Conservation (phyloP, 805 yeast genomes). For the Yamadazyma philogaea region DNA sequence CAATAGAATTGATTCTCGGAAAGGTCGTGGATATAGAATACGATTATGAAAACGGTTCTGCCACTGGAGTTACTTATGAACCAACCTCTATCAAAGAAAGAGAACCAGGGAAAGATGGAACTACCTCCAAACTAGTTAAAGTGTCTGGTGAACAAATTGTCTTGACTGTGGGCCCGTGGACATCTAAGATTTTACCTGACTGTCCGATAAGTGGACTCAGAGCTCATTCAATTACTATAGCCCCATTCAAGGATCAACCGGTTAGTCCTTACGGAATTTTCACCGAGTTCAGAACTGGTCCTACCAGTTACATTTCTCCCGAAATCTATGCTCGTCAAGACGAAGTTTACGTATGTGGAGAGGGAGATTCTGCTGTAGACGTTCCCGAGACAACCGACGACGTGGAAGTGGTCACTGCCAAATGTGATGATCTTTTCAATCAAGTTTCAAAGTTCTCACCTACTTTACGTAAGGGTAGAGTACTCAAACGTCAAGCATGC, state of each 20-base stretch:
- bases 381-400: slow-evolving; percentile 94
- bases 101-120: slow-evolving; percentile 18
- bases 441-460: slow-evolving; percentile 76
- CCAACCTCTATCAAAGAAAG: slow-evolving; percentile 34
- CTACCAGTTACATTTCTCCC: slow-evolving; percentile 73
- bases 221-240: slow-evolving; percentile 91
- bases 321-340: slow-evolving; percentile 94
- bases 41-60: slow-evolving; percentile 61
- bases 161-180: slow-evolving; percentile 95
- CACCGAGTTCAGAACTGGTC: slow-evolving; percentile 80
- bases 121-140: slow-evolving; percentile 30
- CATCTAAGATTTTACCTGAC: slow-evolving; percentile 81
- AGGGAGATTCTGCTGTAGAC: slow-evolving; percentile 86
- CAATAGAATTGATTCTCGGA: slow-evolving; percentile 82
- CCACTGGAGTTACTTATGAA: slow-evolving; percentile 70
- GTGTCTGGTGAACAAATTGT: slow-evolving; percentile 75
- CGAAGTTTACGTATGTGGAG: slow-evolving; percentile 96
- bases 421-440: slow-evolving; percentile 82
- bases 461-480: slow-evolving; percentile 66
- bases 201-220: slow-evolving; percentile 93
- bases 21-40: slow-evolving; percentile 69
- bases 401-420: slow-evolving; percentile 80
- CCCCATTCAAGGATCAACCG: slow-evolving; percentile 64
- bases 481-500: slow-evolving; percentile 87
- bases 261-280: slow-evolving; percentile 94